Evolutionary conservation across 345 rosid genomes (phyloP), one percentile per base, ranked within the genome.

Genomic region (Geranium brycei): DNA sequence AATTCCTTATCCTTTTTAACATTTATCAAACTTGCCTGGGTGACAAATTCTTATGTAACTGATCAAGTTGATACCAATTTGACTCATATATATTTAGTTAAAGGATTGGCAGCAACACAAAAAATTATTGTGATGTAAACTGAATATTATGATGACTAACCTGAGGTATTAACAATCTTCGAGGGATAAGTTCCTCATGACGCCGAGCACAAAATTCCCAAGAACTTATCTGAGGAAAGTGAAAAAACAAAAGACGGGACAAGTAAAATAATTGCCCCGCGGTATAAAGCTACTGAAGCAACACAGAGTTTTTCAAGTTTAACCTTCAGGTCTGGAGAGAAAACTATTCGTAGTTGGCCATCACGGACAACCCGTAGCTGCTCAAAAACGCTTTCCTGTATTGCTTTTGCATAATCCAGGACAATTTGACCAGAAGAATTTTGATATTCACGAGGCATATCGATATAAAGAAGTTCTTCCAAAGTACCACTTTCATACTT

Each of bases 101-200:
- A 17, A 35, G 18, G 82, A 19, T 93, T 91, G 88, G 87, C 87
- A 73, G 87, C 91, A 59, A 89, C 87, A 60, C 28, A 23, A 1
- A 35, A 35, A 89, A 53, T 87, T 83, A 86, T 69, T 87, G 91
- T 75, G 85, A 23, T 23, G 91, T 67, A 89, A 57, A 51, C 89
- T 85, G 5, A 15, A 30, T 4, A 7, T 28, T 31, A 19, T 15
- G 11, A 14, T 23, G 10, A 60, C 32, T 38, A 30, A 83, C 87
- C 87, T 83, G 87, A 35, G 84, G 84, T 67, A 73, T 73, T 68
- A 83, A 73, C 69, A 78, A 73, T 72, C 79, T 76, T 69, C 84
- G 69, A 60, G 83, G 84, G 23, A 83, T 80, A 61, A 83, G 81
- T 62, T 83, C 87, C 69, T 83, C 84, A 67, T 83, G 84, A 19